Evolutionary conservation across 306 rosid genomes (phyloP).

Genomic region (Prunus mira): DNA sequence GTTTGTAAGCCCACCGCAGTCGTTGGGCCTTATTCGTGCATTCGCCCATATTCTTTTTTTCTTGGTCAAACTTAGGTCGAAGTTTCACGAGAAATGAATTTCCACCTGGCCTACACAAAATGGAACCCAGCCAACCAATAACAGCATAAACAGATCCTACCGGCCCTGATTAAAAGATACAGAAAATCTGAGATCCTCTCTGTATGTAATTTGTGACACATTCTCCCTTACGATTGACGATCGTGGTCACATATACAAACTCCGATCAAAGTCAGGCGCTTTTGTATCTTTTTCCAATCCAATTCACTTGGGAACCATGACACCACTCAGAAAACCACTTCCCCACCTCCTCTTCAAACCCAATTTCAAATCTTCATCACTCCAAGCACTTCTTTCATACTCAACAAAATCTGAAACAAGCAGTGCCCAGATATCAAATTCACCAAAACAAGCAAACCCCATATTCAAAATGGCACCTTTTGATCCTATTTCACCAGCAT

Average conservation of each 20-base stretch:
- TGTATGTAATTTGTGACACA: not conserved
- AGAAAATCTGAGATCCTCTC: not conserved
- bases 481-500: not conserved
- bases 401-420: not conserved
- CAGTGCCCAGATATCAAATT: not conserved
- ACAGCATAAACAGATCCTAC: too few species aligned
- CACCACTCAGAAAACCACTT: conserved; percentile 12
- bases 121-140: too few species aligned
- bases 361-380: not conserved
- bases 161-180: too few species aligned
- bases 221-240: not conserved
- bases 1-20: not conserved
- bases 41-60: not conserved
- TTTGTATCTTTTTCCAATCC: not conserved
- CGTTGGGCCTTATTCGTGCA: not conserved
- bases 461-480: not conserved
- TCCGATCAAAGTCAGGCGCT: not conserved
- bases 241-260: not conserved
- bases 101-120: too few species aligned
- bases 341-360: conserved; percentile 7
- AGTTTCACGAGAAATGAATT: too few species aligned
- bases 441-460: conserved; percentile 2
- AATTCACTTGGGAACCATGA: not conserved
- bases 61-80: not conserved
- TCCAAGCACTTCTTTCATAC: not conserved